These are phyloP conservation scores for Vicia faba DNA, from an alignment of 306 rosid genomes.

Conservation along the genomic window DNA sequence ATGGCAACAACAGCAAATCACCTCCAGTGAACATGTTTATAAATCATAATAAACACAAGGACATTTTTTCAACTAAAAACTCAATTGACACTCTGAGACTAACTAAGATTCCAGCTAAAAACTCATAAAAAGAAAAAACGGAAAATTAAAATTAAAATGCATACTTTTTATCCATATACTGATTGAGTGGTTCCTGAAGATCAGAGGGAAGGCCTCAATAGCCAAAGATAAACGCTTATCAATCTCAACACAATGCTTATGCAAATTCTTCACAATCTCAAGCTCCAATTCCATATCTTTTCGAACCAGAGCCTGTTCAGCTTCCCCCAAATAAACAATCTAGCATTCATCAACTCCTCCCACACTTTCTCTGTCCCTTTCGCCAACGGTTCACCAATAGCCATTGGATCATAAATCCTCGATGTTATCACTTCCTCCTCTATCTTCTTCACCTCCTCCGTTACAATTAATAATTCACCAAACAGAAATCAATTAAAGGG, in stretches of 20 bases:
- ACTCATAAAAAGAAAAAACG: too few relatives aligned
- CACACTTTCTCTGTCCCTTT: constrained; percentile 80
- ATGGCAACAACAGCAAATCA: neutral
- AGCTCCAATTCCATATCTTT: constrained; percentile 93
- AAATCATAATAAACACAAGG: neutral
- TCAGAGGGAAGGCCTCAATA: constrained; percentile 74
- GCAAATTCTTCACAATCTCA: constrained; percentile 72
- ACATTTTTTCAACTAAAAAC: neutral
- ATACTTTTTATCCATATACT: constrained; percentile 70
- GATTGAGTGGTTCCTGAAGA: constrained; percentile 76
- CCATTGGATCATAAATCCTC: constrained; percentile 86
- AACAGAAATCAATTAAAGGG: constrained; percentile 12
- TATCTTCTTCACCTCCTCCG: constrained; percentile 47
- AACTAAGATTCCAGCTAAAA: too few relatives aligned
- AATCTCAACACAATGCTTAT: constrained; percentile 55
- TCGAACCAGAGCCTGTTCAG: constrained; percentile 86
- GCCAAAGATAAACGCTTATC: constrained; percentile 70
- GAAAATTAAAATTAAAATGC: neutral
- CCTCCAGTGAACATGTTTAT: neutral
- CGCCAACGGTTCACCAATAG: constrained; percentile 85
- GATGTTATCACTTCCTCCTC: constrained; percentile 63
- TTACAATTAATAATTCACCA: constrained; percentile 6
- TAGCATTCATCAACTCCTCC: constrained; percentile 89
- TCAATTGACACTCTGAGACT: too few relatives aligned
- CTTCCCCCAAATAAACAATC: constrained; percentile 88